Base-by-base conservation (phyloP, 1,139 yeast genomes). In the Debaryomyces sp. region DNA sequence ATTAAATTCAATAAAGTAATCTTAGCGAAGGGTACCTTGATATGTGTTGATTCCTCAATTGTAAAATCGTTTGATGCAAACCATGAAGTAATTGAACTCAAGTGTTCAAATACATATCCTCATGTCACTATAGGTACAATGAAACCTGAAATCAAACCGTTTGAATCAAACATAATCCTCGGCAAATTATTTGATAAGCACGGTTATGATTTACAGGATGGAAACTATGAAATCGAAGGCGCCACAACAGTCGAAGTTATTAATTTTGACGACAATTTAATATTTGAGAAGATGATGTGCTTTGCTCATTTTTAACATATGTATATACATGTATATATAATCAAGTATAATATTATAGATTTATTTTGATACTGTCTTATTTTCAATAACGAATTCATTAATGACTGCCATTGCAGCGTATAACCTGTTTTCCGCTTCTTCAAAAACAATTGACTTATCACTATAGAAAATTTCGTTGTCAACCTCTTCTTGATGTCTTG, bases 401-500 rank as follows among this genome's bases (percentile, higher is more conserved):
- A 94, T 78, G 1, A 85, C 96, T 9, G 99, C 94, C 76, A 94
- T 89, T 38, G 98, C 98, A 46, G 99, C 96, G 64, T 95, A 94
- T 39, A 94, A 74, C 68, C 99, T 81, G 73, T 94, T 94, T 71
- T 94, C 99, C 33, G 97, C 99, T 71, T 94, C 97, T 58, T 85
- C 86, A 69, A 94, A 94, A 7, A 94, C 99, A 48, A 94, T 73
- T 1, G 97, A 89, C 26, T 86, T 81, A 34, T 85, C 84, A 46
- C 92, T 78, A 70, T 92, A 94, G 64, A 94, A 94, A 1, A 94
- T 95, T 40, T 88, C 96, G 66, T 94, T 99, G 37, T 84, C 79
- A 39, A 94, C 99, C 70, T 94, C 99, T 67, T 92, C 97, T 30
- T 81, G 80, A 60, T 94, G 96, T 71, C 99, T 86, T 54, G 99